Base-by-base conservation (phyloP, 768 basidiomycete species). In the Suillus sp. region DNA sequence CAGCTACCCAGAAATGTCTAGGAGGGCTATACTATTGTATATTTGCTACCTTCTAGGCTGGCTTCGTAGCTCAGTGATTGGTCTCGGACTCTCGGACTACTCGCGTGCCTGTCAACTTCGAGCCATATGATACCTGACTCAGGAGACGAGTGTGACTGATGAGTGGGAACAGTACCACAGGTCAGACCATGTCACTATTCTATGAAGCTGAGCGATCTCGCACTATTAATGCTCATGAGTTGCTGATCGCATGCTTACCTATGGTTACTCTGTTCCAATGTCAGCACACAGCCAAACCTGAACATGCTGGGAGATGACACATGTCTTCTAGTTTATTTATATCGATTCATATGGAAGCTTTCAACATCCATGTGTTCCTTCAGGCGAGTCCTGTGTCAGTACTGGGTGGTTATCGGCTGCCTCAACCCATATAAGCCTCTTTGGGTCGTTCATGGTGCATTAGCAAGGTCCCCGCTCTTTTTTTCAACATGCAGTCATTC, bases 401-500 rank as follows among this genome's bases (percentile, higher is more conserved):
- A 37, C 34, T 14, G 22, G 5, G 11, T 53, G 32, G 32, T 4
- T 53, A 53, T 53, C 35, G 22, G 54, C 34, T 16, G 16, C 55
- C 37, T 25, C 25, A 18, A 38, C 35, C 55, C 25, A 56, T 53
- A 34, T 56, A 56, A 56, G 37, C n/a, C 5, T 38, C 37, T 16
- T 37, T 14, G 16, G 25, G 16, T 38, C 55, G 9, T 56, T 25
- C 25, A 27, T 38, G 35, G 18, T 25, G 35, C 22, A 27, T 38
- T 25, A 25, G 25, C 25, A 18, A 38, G 22, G 37, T 7, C 16
- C 22, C 25, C 25, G 20, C 32, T 32, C 51, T 37, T 38, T 16
- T 18, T 4, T 35, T 30, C 51, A 30, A n/a, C 25, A 60, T 60
- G 59, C 27, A 37, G n/a, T 60, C 59, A 9, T 60, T 60, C 51